Base-by-base conservation (phyloP, 140 eudicot species). In the Flaveria floridana region DNA sequence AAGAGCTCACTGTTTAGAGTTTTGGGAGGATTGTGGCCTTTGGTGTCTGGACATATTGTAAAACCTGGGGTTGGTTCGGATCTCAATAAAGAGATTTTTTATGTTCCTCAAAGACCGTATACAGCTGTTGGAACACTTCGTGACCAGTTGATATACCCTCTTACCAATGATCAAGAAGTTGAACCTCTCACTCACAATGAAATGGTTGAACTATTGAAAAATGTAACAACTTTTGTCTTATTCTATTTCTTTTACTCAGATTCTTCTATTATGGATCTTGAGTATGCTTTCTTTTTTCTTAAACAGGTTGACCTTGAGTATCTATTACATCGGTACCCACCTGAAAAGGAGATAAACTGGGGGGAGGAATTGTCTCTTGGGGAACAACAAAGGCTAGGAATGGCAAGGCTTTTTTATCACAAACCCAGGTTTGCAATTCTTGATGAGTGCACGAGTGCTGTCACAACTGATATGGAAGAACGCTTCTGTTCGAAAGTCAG, bases 401-500 rank as follows among this genome's bases (percentile, higher is more conserved):
- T 94, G 99, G 99, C 99, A 16, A 85, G 99, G 79, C 97, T 94
- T 75, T 94, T 94, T 70, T 94, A 94, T 86, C 99, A 94, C 75
- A 95, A 91, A 69, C 99, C 99, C 42, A 95, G 91, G 81, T 91
- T 90, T 83, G 99, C 97, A 65, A 95, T 95, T 77, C 95, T 95
- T 48, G 99, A 95, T 82, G 99, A 95, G 71, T 94, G 99, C 78
- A 95, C 99, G 7, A 94, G 99, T 91, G 99, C 99, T 11, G 99
- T 95, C 48, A 95, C 99, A 64, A 95, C 96, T 71, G 99, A 91
- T 84, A 95, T 95, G 99, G 97, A 95, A 81, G 95, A 95, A 82
- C 92, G 99, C 37, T 94, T 94, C 65, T 94, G 99, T 88, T 85
- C 90, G 58, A 91, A 94, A 80, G 99, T 94, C 51, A 83, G 96